Conservation (phyloP, 2,329 filamentous ascomycete genomes). For the Hypoxylon sp. region DNA sequence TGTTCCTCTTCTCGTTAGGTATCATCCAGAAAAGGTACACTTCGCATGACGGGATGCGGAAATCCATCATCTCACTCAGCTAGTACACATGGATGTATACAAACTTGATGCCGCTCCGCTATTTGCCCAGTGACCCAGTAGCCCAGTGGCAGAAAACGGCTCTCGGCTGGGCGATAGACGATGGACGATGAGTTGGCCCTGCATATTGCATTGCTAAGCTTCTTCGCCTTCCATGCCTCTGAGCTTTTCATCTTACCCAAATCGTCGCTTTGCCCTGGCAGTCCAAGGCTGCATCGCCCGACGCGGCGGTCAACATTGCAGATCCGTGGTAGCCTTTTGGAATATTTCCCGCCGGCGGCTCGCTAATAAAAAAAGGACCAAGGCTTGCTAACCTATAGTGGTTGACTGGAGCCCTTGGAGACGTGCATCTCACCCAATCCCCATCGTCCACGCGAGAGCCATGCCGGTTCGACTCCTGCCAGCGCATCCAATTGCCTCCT, state of each 20-base stretch:
- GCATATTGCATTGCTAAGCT: constrained; percentile 50
- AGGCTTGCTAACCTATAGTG: constrained; percentile 29
- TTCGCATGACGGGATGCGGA: constrained; percentile 40
- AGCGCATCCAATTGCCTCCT: constrained; percentile 50
- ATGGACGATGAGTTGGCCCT: constrained; percentile 49
- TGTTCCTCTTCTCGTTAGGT: constrained; percentile 29
- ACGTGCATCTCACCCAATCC: constrained; percentile 53
- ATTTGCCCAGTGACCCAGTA: constrained; percentile 25
- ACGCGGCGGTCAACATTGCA: constrained; percentile 45
- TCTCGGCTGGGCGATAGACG: constrained; percentile 28
- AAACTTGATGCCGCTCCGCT: constrained; percentile 27
- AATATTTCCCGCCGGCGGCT: constrained; percentile 45
- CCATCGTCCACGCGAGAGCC: constrained; percentile 52
- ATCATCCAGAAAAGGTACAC: constrained; percentile 37
- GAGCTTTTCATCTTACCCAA: constrained; percentile 39
- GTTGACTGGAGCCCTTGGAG: constrained; percentile 44
- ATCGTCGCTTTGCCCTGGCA: constrained; percentile 38
- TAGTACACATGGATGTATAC: constrained; percentile 20
- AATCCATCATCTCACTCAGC: constrained; percentile 47
- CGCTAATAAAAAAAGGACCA: constrained; percentile 40
- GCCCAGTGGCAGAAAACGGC: constrained; percentile 22
- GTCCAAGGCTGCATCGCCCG: constrained; percentile 45
- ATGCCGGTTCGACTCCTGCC: constrained; percentile 43
- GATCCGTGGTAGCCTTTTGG: constrained; percentile 41
- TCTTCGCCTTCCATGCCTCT: constrained; percentile 41